These are phyloP conservation scores for Aspergillus kassunensis DNA, from an alignment of 495 filamentous ascomycete species.

Conservation along the genomic window DNA sequence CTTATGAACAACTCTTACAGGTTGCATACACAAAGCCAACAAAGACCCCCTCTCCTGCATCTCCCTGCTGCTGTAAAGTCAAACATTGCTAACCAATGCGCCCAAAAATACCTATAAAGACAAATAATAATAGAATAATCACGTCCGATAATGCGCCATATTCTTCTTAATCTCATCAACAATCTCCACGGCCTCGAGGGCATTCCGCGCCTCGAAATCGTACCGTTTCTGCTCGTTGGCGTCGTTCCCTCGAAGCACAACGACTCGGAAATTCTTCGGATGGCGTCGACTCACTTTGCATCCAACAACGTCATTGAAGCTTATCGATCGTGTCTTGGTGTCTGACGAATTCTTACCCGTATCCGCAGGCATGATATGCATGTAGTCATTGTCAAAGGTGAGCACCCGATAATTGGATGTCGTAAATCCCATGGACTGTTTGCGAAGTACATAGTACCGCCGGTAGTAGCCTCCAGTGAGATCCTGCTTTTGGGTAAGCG, in stretches of 20 bases:
- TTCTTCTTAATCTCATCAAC: constrained; percentile 76
- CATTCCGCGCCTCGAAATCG: constrained; percentile 86
- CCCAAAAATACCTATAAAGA: constrained; percentile 2
- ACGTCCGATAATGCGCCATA: constrained; percentile 50
- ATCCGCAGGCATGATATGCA: constrained; percentile 86
- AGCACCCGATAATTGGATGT: constrained; percentile 78
- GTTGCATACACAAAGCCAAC: background rate
- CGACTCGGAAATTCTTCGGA: constrained; percentile 86
- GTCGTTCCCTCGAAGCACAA: constrained; percentile 70
- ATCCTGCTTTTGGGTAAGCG: constrained; percentile 74
- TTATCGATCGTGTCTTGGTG: constrained; percentile 80
- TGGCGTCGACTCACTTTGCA: constrained; percentile 89
- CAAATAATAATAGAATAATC: constrained; percentile 11
- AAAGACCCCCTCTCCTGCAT: background rate
- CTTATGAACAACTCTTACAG: background rate
- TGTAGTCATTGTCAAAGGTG: constrained; percentile 89
- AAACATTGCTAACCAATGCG: background rate
- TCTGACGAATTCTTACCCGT: constrained; percentile 51
- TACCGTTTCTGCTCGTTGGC: constrained; percentile 81
- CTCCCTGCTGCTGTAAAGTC: background rate
- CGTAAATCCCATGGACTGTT: constrained; percentile 90
- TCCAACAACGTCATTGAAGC: constrained; percentile 87
- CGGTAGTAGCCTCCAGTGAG: constrained; percentile 68
- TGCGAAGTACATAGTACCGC: constrained; percentile 87
- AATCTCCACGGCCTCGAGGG: constrained; percentile 79